Evolutionary conservation across 371 early-diverging fungal genomes (phyloP).

Genomic region (Apophysomyces variabilis): DNA sequence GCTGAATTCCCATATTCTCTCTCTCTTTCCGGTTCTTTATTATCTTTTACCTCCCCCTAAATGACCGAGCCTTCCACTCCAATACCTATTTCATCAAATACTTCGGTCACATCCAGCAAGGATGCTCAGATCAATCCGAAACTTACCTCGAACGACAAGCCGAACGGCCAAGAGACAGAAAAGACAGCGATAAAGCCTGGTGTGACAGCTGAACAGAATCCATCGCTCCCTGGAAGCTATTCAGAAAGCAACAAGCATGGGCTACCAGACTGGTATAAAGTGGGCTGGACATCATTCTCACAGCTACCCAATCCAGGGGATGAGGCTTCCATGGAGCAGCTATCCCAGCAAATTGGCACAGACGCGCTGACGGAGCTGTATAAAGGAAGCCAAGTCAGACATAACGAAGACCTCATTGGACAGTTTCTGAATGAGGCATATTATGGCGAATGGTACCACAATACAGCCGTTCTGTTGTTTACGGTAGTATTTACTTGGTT

Average conservation of each 20-base stretch:
- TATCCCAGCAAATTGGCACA: conserved; percentile 21
- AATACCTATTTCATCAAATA: not conserved
- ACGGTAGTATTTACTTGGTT: conserved; percentile 47
- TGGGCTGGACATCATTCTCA: conserved; percentile 51
- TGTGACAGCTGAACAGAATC: not conserved
- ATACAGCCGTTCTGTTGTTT: conserved; percentile 38
- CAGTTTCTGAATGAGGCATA: conserved; percentile 44
- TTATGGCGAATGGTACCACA: conserved; percentile 55
- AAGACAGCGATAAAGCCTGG: not conserved
- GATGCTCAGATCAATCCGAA: not conserved
- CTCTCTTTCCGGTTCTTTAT: conserved; percentile 7
- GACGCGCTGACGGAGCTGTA: conserved; percentile 34
- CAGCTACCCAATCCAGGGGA: conserved; percentile 52
- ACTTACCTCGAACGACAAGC: not conserved
- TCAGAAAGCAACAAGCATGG: conserved; percentile 6
- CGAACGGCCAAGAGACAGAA: not conserved
- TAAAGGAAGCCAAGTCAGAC: conserved; percentile 29
- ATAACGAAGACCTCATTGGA: conserved; percentile 38
- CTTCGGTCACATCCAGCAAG: not conserved
- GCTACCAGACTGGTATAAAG: conserved; percentile 32
- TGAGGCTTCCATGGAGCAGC: conserved; percentile 31
- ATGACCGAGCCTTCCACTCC: conserved; percentile 4
- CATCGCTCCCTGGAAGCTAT: conserved; percentile 18
- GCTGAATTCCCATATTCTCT: not conserved
- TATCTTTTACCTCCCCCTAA: not conserved